Conservation (phyloP, 2,329 filamentous ascomycete genomes). For the Chaetomium sp. region DNA sequence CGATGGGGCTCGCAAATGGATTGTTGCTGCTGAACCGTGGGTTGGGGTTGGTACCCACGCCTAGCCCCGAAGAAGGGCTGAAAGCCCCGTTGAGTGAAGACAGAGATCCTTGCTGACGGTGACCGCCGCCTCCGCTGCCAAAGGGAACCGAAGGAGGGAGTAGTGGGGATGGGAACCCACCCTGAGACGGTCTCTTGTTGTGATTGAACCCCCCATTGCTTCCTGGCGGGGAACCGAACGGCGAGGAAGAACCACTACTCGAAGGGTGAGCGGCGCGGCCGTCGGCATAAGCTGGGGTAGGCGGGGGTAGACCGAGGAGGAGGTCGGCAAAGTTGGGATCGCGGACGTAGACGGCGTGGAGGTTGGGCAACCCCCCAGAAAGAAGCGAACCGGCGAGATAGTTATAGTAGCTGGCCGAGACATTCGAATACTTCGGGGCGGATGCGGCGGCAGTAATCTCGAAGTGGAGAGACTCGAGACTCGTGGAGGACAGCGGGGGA, state of each 20-base stretch:
- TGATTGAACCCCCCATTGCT: too few relatives aligned
- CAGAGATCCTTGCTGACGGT: constrained; percentile 15
- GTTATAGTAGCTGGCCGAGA: constrained; percentile 64
- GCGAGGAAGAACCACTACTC: constrained; percentile 29
- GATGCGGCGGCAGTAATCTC: constrained; percentile 64
- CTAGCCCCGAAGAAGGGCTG: constrained; percentile 22
- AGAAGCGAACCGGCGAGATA: constrained; percentile 83
- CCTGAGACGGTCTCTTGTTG: neutral
- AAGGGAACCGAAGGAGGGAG: constrained; percentile 7
- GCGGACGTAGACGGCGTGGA: constrained; percentile 76
- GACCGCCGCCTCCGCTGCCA: constrained; percentile 7
- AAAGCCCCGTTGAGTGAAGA: constrained; percentile 12
- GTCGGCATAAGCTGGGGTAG: constrained; percentile 40
- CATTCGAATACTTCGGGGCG: constrained; percentile 50
- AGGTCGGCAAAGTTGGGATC: constrained; percentile 77
- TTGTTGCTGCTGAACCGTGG: constrained; percentile 55
- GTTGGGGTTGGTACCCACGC: constrained; percentile 20
- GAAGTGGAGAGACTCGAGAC: constrained; percentile 68
- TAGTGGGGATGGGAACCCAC: constrained; percentile 10
- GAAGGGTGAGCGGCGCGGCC: constrained; percentile 30
- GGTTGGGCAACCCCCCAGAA: constrained; percentile 63
- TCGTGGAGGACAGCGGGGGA: constrained; percentile 60
- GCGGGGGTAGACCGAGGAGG: constrained; percentile 63
- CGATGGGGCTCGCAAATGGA: constrained; percentile 40
- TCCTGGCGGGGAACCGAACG: constrained; percentile 13